These are phyloP conservation scores for Amaranthus palmeri DNA, from an alignment of 148 eudicot genomes.

Conservation along the genomic window DNA sequence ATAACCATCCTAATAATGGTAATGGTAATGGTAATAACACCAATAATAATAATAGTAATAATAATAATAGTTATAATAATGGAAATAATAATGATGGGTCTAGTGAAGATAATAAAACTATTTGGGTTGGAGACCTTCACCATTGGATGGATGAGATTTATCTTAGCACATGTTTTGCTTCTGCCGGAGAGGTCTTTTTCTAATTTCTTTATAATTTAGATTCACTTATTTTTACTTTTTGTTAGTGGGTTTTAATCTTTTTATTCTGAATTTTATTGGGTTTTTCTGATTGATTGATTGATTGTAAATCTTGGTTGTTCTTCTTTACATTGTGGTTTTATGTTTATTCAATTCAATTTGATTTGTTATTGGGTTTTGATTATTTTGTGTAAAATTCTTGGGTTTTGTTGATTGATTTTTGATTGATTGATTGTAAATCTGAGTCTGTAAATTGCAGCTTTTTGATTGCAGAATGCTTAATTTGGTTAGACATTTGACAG, in stretches of 20 bases:
- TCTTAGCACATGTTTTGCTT: constrained; percentile 65
- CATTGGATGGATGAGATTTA: constrained; percentile 99
- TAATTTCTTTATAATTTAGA: not conserved
- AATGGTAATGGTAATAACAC: constrained; percentile 43
- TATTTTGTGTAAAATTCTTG: not conserved
- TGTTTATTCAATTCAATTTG: not conserved
- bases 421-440: too few species aligned
- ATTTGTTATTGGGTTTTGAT: not conserved
- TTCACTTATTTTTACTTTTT: not conserved
- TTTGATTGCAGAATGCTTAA: not conserved
- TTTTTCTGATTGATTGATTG: not conserved
- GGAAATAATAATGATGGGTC: constrained; percentile 29
- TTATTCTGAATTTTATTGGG: not conserved
- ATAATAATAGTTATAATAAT: not conserved
- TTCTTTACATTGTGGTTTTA: not conserved
- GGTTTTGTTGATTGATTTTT: too few species aligned
- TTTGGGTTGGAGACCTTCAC: constrained; percentile 92
- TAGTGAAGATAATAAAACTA: constrained; percentile 70
- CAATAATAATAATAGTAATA: not conserved
- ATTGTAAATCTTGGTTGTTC: not conserved
- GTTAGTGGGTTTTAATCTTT: not conserved
- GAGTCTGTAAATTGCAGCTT: not conserved
- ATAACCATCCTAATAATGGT: constrained; percentile 9
- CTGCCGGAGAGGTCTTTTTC: constrained; percentile 58
- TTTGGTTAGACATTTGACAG: not conserved